Base-by-base conservation (phyloP, 73 alveolate species). In the Paramecium sonneborni region DNA sequence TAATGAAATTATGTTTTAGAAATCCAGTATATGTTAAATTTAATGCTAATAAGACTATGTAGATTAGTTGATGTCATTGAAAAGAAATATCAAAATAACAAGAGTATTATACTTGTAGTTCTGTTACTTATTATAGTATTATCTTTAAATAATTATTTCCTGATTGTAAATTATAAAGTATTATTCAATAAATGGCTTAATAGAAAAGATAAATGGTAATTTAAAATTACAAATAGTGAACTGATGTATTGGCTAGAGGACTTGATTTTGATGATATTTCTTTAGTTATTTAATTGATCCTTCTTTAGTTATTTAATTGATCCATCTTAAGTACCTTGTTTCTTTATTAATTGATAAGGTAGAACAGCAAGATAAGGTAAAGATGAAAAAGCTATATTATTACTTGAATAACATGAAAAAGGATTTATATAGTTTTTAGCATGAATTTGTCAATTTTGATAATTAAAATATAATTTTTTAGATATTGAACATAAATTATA, bases 181-280 rank as follows among this genome's bases (percentile, higher is more conserved):
- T 99, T 18, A 99, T 98, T 88, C 97, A 99, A 7, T 96, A 98
- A 86, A 97, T 99, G 97, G 94, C 94, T 44, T 96, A 97, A 93
- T 95, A 93, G 48, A 96, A 98, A 92, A 95, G 99, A 89, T 94
- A 95, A 92, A 98, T 97, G 88, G 96, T 92, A 58, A 82, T 96
- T 96, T 72, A 95, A 93, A 5, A 52, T 88, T 38, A 95, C 79
- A 57, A 85, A 84, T 0, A 86, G 93, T 28, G 98, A 38, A 99
- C 99, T 3, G 99, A 99, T 94, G 96, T 99, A 39, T 97, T 99
- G 11, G 99, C 99, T 8, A 95, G 99, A 85, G 99, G 99, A 55
- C 15, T 15, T 12, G 88, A 76, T 39, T 37, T 76, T 41, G 88
- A 76, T 15, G 88, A 76, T 76, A 30, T 76, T 32, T 70, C 88